Base-by-base conservation (phyloP, 2,329 filamentous ascomycete species). In the Teratosphaeria pseudoeucalypti region DNA sequence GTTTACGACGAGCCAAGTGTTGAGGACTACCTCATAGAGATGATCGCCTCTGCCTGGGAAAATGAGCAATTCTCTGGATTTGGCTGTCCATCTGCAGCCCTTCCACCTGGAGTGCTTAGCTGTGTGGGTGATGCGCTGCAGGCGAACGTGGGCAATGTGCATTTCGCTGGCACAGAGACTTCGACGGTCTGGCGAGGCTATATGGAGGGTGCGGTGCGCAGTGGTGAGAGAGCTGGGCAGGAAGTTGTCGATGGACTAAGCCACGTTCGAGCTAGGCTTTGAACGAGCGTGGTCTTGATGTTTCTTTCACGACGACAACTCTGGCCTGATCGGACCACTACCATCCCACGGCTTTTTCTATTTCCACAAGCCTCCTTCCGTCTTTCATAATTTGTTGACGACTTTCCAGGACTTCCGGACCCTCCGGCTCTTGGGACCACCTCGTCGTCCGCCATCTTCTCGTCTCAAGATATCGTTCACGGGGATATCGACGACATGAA, bases 91-190 rank as follows among this genome's bases (percentile, higher is more conserved):
- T 69, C 65, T 56, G 63, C 66, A 1, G 63, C 66, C 0, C 62
- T 69, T 59, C 60, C 57, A 2, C 66, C 66, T 19, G 68, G 68
- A 11, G 65, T 61, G 4, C 54, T 70, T 56, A 66, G 65, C 4
- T 60, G 63, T 34, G 67, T 63, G 26, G 64, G 65, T 54, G 57
- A 68, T 56, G 63, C 65, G 10, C 57, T 68, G 29, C 60, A 64
- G 39, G 64, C 63, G 23, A 62, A 63, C 16, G 58, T 70, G 55
- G 71, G 75, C 5, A 72, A 78, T 34, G 32, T 82, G 3, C 77
- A 83, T 63, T 84, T 83, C 63, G 79, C 76, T 2, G 81, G 82
- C 0, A 82, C 81, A 0, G 82, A 84, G 71, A 80, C 77, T 0
- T 75, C 77, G 0, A 72, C 65, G 2, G 75, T 79, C 60, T 84